Base-by-base conservation (phyloP, 2,329 filamentous ascomycete genomes). In the Ophioceras dolichostomum region DNA sequence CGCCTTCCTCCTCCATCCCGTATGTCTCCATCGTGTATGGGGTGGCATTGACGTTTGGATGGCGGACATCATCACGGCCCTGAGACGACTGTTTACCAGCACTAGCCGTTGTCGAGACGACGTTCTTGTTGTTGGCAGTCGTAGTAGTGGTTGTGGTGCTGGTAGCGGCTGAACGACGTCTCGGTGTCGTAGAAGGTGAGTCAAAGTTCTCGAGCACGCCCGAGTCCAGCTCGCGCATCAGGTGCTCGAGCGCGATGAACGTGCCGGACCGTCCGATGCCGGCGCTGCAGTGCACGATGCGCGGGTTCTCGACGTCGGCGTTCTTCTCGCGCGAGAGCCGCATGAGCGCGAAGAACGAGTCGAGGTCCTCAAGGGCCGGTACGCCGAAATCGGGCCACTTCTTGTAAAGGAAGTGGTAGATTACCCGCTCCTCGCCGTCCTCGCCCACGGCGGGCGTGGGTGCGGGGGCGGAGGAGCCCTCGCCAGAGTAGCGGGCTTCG, bases 251-350 rank as follows among this genome's bases (percentile, higher is more conserved):
- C 2, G 86, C 83, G 50, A 98, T 94, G 54, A 96, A 98, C 0
- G 91, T 96, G 24, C 91, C 91, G 7, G 84, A 94, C 39, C 91
- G 77, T 10, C 91, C 91, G 12, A 98, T 89, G 28, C 91, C 91
- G 7, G 91, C 91, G 52, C 85, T 94, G 63, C 83, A 88, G 58
- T 88, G 83, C 10, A 87, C 73, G 41, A 96, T 79, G 39, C 89
- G 79, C 4, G 89, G 84, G 49, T 83, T 87, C 17, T 66, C 57
- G 6, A 65, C 61, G 7, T 61, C 61, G 1, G 62, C 60, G 26
- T 70, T 72, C 53, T 70, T 73, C 43, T 72, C 62, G 17, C 71
- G 67, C 2, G 81, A 84, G 3, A 86, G 65, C 8, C 67, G 64
- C 66, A 88, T 78, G 6, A 88, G 66, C 22, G 75, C 68, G 39